A percentile compares a stretch with the other conserved stretches of the same genome.
Conservation (phyloP, 352 stramenopile genomes). For the Aphanomyces astaci region DNA sequence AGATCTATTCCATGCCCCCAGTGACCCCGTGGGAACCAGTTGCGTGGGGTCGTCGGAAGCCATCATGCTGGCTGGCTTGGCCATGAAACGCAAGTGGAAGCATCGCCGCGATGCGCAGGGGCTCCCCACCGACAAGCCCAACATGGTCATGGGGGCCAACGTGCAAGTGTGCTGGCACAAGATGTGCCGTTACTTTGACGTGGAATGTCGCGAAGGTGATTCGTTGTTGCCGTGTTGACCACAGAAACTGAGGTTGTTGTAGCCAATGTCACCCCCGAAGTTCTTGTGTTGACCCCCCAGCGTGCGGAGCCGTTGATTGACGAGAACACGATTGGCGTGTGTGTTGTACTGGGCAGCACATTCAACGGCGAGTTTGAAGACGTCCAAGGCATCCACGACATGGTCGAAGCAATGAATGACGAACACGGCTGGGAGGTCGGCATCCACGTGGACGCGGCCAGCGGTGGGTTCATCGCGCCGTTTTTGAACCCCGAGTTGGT, state of each 20-base stretch:
- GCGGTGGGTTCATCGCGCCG: conserved; percentile 87
- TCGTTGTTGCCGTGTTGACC: not conserved
- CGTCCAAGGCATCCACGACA: conserved; percentile 84
- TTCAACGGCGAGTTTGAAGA: conserved; percentile 92
- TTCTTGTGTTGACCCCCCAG: conserved; percentile 78
- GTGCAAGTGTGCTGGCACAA: conserved; percentile 91
- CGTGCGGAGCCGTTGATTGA: conserved; percentile 69
- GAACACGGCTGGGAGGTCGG: conserved; percentile 76
- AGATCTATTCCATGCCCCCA: conserved; percentile 83
- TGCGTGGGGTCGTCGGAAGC: conserved; percentile 90
- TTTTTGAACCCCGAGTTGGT: conserved; percentile 83
- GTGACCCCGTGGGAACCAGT: conserved; percentile 62
- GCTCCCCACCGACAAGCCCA: conserved; percentile 78
- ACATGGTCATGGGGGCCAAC: conserved; percentile 90
- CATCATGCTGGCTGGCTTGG: conserved; percentile 85
- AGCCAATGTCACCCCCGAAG: conserved; percentile 77
- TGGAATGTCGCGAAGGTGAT: conserved; percentile 71
- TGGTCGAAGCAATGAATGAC: conserved; percentile 78
- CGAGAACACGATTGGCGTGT: conserved; percentile 90
- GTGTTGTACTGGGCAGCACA: conserved; percentile 87
- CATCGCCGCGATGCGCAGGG: conserved; percentile 71
- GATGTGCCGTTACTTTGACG: conserved; percentile 92
- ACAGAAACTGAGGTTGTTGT: not conserved
- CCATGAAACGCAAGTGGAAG: conserved; percentile 88
- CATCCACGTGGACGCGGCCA: conserved; percentile 88